phyloP scores from a whole-genome alignment of 2,329 filamentous ascomycete genomes.

The Aspergillus intermedius region DNA sequence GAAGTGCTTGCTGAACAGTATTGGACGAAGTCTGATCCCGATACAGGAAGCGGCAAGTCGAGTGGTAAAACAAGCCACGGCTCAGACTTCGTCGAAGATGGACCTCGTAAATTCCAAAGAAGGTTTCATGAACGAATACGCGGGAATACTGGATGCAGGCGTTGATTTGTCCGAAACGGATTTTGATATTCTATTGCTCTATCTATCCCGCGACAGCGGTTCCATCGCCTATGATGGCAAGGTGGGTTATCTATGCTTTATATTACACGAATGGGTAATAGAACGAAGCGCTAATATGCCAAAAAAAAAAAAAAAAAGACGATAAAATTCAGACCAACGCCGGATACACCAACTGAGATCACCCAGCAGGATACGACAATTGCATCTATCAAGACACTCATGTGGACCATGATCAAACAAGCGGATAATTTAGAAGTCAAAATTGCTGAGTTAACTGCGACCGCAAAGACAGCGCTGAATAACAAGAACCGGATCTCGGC shows the following conservation, averaged over 20 bases:
- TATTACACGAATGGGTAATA: constrained; percentile 1
- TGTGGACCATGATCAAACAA: constrained; percentile 59
- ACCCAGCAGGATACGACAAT: constrained; percentile 75
- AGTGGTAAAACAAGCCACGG: constrained; percentile 42
- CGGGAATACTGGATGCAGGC: constrained; percentile 43
- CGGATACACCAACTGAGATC: constrained; percentile 48
- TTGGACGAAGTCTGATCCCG: constrained; percentile 14
- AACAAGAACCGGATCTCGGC: constrained; percentile 70
- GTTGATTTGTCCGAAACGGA: constrained; percentile 56
- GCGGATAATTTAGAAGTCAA: constrained; percentile 57
- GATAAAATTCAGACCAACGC: constrained; percentile 63
- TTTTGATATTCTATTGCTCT: constrained; percentile 62
- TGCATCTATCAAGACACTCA: constrained; percentile 69
- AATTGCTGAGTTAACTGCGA: constrained; percentile 43
- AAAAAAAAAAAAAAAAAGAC: constrained; percentile 53
- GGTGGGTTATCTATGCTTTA: constrained; percentile 23
- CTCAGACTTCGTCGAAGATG: constrained; percentile 46
- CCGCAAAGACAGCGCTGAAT: constrained; percentile 64
- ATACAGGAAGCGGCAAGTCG: constrained; percentile 48
- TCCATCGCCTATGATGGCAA: constrained; percentile 43
- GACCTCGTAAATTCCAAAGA: constrained; percentile 62
- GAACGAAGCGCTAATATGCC: constrained; percentile 13
- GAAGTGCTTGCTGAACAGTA: background rate
- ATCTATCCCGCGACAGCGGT: constrained; percentile 61
- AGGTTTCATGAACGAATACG: constrained; percentile 57